phyloP scores from a whole-genome alignment of 768 basidiomycete genomes.

The Xerocomus potaroensis region DNA sequence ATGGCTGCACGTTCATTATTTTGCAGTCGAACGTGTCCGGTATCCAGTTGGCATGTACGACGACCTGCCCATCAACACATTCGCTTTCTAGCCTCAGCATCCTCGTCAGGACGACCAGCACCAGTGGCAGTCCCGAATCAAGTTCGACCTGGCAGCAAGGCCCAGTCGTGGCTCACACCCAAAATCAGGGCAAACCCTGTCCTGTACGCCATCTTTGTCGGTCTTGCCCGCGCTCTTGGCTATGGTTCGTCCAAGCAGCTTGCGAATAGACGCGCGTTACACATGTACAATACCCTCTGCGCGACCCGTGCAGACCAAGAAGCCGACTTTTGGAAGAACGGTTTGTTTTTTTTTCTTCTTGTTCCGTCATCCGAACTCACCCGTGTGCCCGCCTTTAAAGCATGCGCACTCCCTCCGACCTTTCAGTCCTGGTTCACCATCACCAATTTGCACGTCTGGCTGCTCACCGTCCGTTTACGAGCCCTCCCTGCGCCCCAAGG shows the following conservation, averaged over 20 bases:
- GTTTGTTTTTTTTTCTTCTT: slow-evolving; percentile 32
- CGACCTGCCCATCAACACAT: slow-evolving; percentile 7
- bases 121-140: slow-evolving; percentile 2
- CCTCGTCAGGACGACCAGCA: slow-evolving; percentile 5
- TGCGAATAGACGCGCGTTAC: slow-evolving; percentile 54
- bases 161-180: slow-evolving; percentile 53
- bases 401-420: slow-evolving; percentile 81
- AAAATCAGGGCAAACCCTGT: slow-evolving; percentile 48
- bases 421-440: slow-evolving; percentile 98
- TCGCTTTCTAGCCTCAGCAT: slow-evolving; percentile 12
- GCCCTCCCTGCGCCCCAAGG: slow-evolving; percentile 70
- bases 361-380: not conserved
- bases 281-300: slow-evolving; percentile 55
- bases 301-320: slow-evolving; percentile 57
- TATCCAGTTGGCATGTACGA: slow-evolving; percentile 3
- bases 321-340: slow-evolving; percentile 57
- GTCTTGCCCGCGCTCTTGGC: slow-evolving; percentile 48
- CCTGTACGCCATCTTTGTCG: slow-evolving; percentile 43
- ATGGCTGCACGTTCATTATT: slow-evolving; percentile 17
- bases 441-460: slow-evolving; percentile 89
- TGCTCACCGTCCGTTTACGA: slow-evolving; percentile 84
- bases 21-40: slow-evolving; percentile 5
- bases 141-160: too few species aligned
- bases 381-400: slow-evolving; percentile 36
- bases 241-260: slow-evolving; percentile 60